Evolutionary conservation across 108 stramenopile genomes (phyloP), one percentile per base, ranked within the genome.

Genomic region (Nitzschia putrida): DNA sequence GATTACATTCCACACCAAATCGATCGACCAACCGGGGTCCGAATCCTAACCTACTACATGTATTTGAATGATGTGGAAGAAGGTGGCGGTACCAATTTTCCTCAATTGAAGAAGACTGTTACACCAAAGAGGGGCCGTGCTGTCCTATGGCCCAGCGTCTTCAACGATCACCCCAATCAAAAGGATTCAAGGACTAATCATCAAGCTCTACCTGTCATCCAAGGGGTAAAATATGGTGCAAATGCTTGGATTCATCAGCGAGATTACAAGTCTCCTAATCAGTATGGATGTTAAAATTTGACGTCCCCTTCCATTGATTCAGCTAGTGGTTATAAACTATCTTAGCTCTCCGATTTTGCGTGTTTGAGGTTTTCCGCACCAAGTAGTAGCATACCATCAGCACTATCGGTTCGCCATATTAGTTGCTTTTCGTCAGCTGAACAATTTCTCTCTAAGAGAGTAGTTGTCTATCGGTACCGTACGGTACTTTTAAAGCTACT

Each of bases 201-300:
- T 73, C 82, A 89, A 69, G 95, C 95, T 0, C 37, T 92, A 59
- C 79, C 90, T 8, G 96, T 97, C 14, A 59, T 60, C 5, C 70
- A 83, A 64, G 96, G 94, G 0, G 59, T 82, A 47, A 97, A 97
- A 37, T 93, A 83, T 66, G 96, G 91, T 3, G 91, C 91, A 23
- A 95, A 95, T 80, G 87, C 91, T 4, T 96, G 95, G 95, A 80
- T 96, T 43, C 94, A 95, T 64, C 83, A 81, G 61, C 61, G 85
- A 16, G 85, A 94, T 65, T 94, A 73, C 69, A 78, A 80, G 54
- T 60, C 49, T 12, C 63, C 74, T 11, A 68, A 68, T 13, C 23
- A 43, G 21, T 25, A 25, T 43, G 67, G 38, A 23, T 68, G 67
- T 24, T 34, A 34, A 34, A 4, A 1, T 3, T 34, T 34, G 29